Base-by-base conservation (phyloP, 495 filamentous ascomycete species). In the Aspergillus nidulans region DNA sequence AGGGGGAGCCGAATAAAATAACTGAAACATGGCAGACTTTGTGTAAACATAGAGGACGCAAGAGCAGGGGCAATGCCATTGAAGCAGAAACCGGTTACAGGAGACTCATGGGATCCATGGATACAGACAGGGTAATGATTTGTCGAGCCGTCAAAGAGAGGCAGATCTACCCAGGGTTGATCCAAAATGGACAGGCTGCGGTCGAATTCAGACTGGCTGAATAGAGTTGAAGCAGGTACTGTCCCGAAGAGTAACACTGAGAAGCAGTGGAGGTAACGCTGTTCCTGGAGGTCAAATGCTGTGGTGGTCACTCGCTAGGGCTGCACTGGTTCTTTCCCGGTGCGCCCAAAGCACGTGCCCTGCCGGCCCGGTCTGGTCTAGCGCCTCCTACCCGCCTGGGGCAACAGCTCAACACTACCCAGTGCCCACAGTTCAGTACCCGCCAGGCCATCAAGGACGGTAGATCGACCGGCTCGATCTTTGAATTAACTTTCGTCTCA, bases 11-110 rank as follows among this genome's bases (percentile, higher is more conserved):
- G n/a, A n/a, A 42, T 19, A 21, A 32, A 15, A 42, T 41, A 32
- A 42, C 49, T 52, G 49, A 52, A 42, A 52, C 49, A 42, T 39
- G 6, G 38, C 49, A 41, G 42, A 52, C 36, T 42, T 52, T 26
- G 32, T 42, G 24, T 20, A 42, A 52, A 30, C 18, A 52, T 41
- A 52, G 25, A 24, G 20, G 20, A 52, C 42, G 36, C 34, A 19
- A 42, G 49, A 42, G 9, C 28, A 36, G 23, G 30, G 46, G n/a
- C 24, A 7, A 7, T 10, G 21, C 10, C 42, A 25, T n/a, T 4
- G 15, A n/a, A 18, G 44, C 44, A 46, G 44, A 46, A 28, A 38
- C 47, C 23, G 32, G 47, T 49, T 49, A 38, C 47, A 38, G 36
- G 7, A 46, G 18, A 24, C 20, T 6, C 43, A 25, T 43, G 18